Conservation (phyloP, 176 grass and related monocot genomes). For the Rhynchospora tenuis region DNA sequence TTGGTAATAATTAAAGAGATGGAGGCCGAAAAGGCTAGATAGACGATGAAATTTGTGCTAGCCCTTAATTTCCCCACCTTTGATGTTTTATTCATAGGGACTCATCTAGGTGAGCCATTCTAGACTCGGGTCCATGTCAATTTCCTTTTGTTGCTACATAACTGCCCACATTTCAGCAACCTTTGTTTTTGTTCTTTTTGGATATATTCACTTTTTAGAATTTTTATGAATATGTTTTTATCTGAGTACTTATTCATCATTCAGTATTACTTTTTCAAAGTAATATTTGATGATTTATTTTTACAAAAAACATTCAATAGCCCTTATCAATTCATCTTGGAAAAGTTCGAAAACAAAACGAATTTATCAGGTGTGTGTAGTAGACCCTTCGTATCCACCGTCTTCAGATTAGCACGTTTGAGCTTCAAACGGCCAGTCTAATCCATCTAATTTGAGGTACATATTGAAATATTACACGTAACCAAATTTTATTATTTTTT, state of each 20-base stretch:
- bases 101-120: not conserved
- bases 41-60: conserved; percentile 4
- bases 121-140: conserved; percentile 19
- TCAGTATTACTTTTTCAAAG: not conserved
- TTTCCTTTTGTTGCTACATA: conserved; percentile 15
- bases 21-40: conserved; percentile 15
- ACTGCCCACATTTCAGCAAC: conserved; percentile 17
- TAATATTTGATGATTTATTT: no score
- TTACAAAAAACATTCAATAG: no score
- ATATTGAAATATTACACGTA: no score
- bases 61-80: not conserved
- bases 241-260: conserved; percentile 1
- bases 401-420: no score
- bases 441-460: no score
- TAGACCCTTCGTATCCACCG: no score
- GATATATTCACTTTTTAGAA: conserved; percentile 2
- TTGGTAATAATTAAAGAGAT: conserved; percentile 19
- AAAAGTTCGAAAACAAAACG: no score
- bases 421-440: no score
- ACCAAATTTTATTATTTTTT: no score
- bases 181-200: conserved; percentile 20
- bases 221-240: not conserved
- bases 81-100: not conserved
- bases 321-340: no score
- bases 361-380: no score